phyloP scores from a whole-genome alignment of 2,329 filamentous ascomycete genomes.

The Talaromyces sp. region DNA sequence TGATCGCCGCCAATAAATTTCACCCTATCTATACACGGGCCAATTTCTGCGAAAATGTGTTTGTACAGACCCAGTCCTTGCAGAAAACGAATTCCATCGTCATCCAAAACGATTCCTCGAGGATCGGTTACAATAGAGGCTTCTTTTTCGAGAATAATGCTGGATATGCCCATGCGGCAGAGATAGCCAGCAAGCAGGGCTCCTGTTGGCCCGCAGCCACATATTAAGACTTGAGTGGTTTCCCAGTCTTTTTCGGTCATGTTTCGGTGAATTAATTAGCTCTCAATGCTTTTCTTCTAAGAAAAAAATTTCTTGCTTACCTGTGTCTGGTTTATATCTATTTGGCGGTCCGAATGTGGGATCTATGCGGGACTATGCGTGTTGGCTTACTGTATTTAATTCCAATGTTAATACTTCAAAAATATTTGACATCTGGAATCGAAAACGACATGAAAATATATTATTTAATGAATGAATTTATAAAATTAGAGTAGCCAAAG shows the following conservation, averaged over 20 bases:
- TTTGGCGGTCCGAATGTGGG: neutral
- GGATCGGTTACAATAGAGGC: slow-evolving; percentile 26
- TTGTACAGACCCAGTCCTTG: slow-evolving; percentile 26
- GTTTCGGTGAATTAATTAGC: neutral
- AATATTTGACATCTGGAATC: too few relatives aligned
- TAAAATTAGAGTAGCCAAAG: too few relatives aligned
- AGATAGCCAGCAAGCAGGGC: slow-evolving; percentile 20
- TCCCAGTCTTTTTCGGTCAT: neutral
- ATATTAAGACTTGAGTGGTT: slow-evolving; percentile 15
- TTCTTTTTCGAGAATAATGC: slow-evolving; percentile 26
- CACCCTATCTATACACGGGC: slow-evolving; percentile 15
- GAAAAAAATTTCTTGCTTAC: neutral
- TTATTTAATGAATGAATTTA: too few relatives aligned
- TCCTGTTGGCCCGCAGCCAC: slow-evolving; percentile 29
- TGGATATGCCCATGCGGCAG: slow-evolving; percentile 19
- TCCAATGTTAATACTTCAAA: too few relatives aligned
- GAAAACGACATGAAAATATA: too few relatives aligned
- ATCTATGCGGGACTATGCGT: neutral
- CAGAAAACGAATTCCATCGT: slow-evolving; percentile 26
- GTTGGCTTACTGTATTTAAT: too few relatives aligned
- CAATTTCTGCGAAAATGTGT: slow-evolving; percentile 22
- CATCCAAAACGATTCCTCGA: slow-evolving; percentile 27
- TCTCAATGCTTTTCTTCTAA: neutral
- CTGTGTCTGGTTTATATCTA: neutral
- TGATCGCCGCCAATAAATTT: neutral